phyloP scores from a whole-genome alignment of 768 basidiomycete genomes.

The Baorangia bicolor region DNA sequence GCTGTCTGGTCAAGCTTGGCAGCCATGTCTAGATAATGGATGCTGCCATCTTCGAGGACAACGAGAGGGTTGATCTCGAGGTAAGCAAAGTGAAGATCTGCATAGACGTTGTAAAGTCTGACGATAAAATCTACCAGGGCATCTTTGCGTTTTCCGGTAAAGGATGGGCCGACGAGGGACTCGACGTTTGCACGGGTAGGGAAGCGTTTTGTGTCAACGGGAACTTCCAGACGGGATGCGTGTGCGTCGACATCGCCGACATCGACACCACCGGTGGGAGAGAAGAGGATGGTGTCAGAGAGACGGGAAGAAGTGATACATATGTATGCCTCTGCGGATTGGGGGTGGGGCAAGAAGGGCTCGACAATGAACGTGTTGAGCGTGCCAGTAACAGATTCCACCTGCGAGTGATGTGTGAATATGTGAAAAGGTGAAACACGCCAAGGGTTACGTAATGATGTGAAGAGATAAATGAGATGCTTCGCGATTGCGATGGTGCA shows the following conservation, averaged over 20 bases:
- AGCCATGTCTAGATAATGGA: slow-evolving; percentile 99
- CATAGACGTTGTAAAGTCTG: slow-evolving; percentile 95
- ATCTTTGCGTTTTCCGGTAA: slow-evolving; percentile 83
- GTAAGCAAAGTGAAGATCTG: slow-evolving; percentile 98
- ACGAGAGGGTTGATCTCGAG: slow-evolving; percentile 99
- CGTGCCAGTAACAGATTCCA: slow-evolving; percentile 91
- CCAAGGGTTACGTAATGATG: slow-evolving; percentile 26
- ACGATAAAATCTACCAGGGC: slow-evolving; percentile 93
- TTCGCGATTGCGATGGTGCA: slow-evolving; percentile 10
- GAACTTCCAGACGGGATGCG: slow-evolving; percentile 84
- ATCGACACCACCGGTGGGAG: slow-evolving; percentile 98
- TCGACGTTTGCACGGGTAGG: slow-evolving; percentile 79
- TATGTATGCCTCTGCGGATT: slow-evolving; percentile 95
- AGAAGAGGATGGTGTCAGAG: slow-evolving; percentile 96
- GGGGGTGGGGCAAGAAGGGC: slow-evolving; percentile 96
- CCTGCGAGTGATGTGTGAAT: slow-evolving; percentile 44
- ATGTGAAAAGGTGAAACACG: slow-evolving; percentile 5
- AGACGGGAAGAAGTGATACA: slow-evolving; percentile 96
- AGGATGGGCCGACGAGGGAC: slow-evolving; percentile 72
- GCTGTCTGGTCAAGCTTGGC: slow-evolving; percentile 99
- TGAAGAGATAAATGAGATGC: slow-evolving; percentile 8
- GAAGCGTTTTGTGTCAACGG: slow-evolving; percentile 65
- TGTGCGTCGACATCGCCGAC: slow-evolving; percentile 98
- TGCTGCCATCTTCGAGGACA: slow-evolving; percentile 78
- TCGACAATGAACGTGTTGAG: slow-evolving; percentile 98